Evolutionary conservation across 768 basidiomycete species (phyloP).

Genomic region (Dentipellis sp.): DNA sequence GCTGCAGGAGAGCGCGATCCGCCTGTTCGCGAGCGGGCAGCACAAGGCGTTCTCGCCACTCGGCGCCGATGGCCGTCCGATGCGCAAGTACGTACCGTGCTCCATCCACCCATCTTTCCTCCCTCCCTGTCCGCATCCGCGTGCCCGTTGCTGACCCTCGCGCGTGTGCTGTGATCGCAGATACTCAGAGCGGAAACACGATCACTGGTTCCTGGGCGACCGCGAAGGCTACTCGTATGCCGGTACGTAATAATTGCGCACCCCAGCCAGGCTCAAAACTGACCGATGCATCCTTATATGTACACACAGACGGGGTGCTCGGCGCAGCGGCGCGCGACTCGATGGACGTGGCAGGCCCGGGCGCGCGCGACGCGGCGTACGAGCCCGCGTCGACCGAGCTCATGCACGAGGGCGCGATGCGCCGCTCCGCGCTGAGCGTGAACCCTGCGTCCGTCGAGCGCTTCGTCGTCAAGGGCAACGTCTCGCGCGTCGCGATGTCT

Average conservation of each 20-base stretch:
- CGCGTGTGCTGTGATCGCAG: background rate
- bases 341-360: no score
- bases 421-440: background rate
- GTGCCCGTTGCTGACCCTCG: no score
- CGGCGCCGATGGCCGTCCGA: constrained; percentile 7
- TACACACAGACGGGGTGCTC: no score
- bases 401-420: background rate
- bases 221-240: constrained; percentile 10
- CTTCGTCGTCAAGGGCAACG: constrained; percentile 1
- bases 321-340: no score
- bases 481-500: background rate
- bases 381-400: background rate
- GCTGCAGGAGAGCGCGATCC: background rate
- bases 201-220: constrained; percentile 14
- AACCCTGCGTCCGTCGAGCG: background rate
- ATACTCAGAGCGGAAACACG: constrained; percentile 12
- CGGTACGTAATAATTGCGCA: background rate
- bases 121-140: no score
- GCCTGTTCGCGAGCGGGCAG: constrained; percentile 6
- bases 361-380: background rate
- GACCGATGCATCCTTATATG: no score
- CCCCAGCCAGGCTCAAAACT: background rate
- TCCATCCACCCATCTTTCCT: no score
- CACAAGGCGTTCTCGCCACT: constrained; percentile 11
- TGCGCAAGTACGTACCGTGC: constrained; percentile 8